Percentiles rank a stretch among this genome's conserved stretches.
phyloP scores from a whole-genome alignment of 768 basidiomycete genomes.

The Leccinum aurantiacum region DNA sequence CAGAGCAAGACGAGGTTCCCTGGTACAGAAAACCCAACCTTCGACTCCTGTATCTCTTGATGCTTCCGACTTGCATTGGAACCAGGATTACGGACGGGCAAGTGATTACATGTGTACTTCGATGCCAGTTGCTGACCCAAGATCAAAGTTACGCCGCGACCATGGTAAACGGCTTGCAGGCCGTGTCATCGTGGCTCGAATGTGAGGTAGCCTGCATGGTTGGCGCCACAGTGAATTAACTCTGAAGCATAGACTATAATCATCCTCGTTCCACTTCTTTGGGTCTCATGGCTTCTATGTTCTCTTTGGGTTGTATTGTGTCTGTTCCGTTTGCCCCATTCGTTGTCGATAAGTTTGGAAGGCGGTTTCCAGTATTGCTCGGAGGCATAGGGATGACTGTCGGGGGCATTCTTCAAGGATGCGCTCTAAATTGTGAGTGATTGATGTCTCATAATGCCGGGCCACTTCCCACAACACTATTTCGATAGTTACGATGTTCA shows the following conservation, averaged over 20 bases:
- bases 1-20: slow-evolving; percentile 46
- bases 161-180: background rate
- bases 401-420: background rate
- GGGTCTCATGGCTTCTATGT: background rate
- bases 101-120: background rate
- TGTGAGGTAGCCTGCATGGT: background rate
- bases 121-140: background rate
- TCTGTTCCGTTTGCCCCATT: background rate
- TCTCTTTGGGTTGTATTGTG: background rate
- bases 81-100: slow-evolving; percentile 22
- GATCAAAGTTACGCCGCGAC: background rate
- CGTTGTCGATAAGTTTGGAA: background rate
- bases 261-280: background rate
- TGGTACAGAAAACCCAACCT: slow-evolving; percentile 67
- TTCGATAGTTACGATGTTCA: no score
- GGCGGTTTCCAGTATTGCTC: background rate
- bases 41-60: slow-evolving; percentile 51
- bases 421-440: background rate
- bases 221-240: background rate
- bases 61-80: slow-evolving; percentile 43
- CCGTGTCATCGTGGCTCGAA: background rate
- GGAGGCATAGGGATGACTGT: background rate
- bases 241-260: background rate
- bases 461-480: no score
- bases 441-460: no score